These are phyloP conservation scores for Fusarium proliferatum DNA, from an alignment of 2,329 filamentous ascomycete genomes.

Conservation along the genomic window DNA sequence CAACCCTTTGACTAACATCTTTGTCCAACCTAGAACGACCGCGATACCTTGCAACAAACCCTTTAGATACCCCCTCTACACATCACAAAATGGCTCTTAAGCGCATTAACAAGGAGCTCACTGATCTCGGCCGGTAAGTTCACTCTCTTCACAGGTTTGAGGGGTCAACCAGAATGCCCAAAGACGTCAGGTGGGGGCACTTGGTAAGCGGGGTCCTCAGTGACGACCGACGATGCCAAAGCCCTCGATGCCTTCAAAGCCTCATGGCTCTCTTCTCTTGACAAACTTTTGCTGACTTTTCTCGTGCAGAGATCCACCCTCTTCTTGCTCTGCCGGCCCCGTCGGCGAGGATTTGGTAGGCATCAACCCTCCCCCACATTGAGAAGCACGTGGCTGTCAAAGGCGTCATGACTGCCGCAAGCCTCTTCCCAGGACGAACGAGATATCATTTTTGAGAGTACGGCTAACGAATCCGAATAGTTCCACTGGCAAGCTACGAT, in stretches of 20 bases:
- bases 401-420: slow-evolving; percentile 28
- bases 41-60: slow-evolving; percentile 44
- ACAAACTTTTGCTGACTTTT: slow-evolving; percentile 35
- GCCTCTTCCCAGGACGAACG: neutral
- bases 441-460: slow-evolving; percentile 5
- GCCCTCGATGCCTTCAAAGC: slow-evolving; percentile 19
- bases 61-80: slow-evolving; percentile 45
- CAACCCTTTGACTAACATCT: slow-evolving; percentile 42
- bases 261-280: neutral
- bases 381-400: slow-evolving; percentile 34
- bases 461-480: slow-evolving; percentile 60
- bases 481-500: slow-evolving; percentile 99
- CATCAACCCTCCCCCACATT: slow-evolving; percentile 48
- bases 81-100: slow-evolving; percentile 80
- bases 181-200: slow-evolving; percentile 53
- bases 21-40: slow-evolving; percentile 36
- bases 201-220: slow-evolving; percentile 50
- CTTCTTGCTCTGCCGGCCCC: slow-evolving; percentile 97
- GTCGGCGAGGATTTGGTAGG: slow-evolving; percentile 98
- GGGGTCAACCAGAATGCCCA: slow-evolving; percentile 44
- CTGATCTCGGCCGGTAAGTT: slow-evolving; percentile 87
- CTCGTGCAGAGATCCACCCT: slow-evolving; percentile 86
- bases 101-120: slow-evolving; percentile 95
- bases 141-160: slow-evolving; percentile 31
- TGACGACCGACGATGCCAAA: slow-evolving; percentile 28